These are phyloP conservation scores for Papiliotrema fonsecae DNA, from an alignment of 1,284 basidiomycete species.

Conservation along the genomic window DNA sequence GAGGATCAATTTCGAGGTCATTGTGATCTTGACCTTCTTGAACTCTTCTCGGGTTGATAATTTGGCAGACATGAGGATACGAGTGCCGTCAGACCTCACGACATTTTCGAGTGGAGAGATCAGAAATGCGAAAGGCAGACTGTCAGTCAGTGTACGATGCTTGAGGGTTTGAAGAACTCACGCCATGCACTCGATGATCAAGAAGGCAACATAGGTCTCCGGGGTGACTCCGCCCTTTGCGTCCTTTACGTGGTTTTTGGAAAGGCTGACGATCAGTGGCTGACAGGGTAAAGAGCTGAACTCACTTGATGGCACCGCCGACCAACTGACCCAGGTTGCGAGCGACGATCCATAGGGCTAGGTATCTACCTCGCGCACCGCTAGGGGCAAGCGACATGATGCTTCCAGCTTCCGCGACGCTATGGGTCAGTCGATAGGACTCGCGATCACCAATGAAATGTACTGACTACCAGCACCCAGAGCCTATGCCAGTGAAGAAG, in stretches of 20 bases:
- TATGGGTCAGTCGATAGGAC: neutral
- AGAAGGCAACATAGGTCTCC: constrained; percentile 19
- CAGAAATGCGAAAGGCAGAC: constrained; percentile 21
- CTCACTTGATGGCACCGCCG: constrained; percentile 26
- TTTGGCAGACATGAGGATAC: constrained; percentile 11
- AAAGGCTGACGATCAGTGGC: constrained; percentile 6
- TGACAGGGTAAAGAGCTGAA: neutral
- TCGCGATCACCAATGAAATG: neutral
- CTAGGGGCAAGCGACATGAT: constrained; percentile 23
- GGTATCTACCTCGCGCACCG: constrained; percentile 16
- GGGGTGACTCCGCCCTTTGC: constrained; percentile 15
- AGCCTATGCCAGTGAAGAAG: constrained; percentile 12
- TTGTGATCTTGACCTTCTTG: constrained; percentile 4
- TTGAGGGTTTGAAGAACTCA: constrained; percentile 6
- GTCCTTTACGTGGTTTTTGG: constrained; percentile 13
- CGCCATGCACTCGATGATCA: constrained; percentile 24
- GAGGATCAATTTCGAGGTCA: constrained; percentile 7
- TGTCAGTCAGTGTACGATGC: neutral
- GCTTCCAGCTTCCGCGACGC: constrained; percentile 22
- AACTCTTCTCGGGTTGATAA: constrained; percentile 5
- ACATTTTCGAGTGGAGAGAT: constrained; percentile 20
- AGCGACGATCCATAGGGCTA: constrained; percentile 16
- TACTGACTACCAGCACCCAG: constrained; percentile 13
- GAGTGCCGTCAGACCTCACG: constrained; percentile 19
- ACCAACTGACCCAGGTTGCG: constrained; percentile 19